Evolutionary conservation across 1,284 basidiomycete species (phyloP), one percentile per base, ranked within the genome.

Genomic region (Ceratobasidium sp.): DNA sequence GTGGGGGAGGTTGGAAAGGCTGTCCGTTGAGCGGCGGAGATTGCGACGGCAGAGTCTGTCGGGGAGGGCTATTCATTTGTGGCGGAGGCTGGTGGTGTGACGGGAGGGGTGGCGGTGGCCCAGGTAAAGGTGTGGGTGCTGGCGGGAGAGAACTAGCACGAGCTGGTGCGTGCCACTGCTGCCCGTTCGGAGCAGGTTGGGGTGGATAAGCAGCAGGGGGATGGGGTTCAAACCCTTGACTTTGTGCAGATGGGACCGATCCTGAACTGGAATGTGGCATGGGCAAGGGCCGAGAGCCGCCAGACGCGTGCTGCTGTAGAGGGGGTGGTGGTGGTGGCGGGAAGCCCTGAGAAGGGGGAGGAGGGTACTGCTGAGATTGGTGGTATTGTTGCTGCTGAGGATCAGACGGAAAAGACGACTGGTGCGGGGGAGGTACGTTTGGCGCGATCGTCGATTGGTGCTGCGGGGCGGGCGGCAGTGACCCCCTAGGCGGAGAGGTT

Each of bases 261-360:
- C 54, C 46, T 30, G 25, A 59, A 14, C 44, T 75, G 28, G 53
- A 40, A 56, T 74, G 63, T 51, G 59, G 64, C 18, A 49, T 74
- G 21, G 77, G 77, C 38, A 77, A 62, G 12, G 76, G 77, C 23
- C 75, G 71, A 18, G 77, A 77, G 42, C 58, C 46, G 18, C 30
- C 42, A 66, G 67, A 44, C 48, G 40, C 18, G 23, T 53, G 42
- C 40, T 73, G 75, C 23, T 75, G 66, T 33, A 71, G 71, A 40
- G 75, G 74, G 30, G 76, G 77, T 69, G 77, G 75, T n/a, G 77
- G 75, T n/a, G 77, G 75, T 1, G 78, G 76, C 0, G 82, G 80
- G 14, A 81, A 78, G 76, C 84, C 83, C 48, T 81, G 81, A 66
- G 79, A 78, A 2, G 79, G 78, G 48, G 79, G 78, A 3, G 79